Conservation (phyloP, 352 stramenopile species). For the Phytopythium boreale region DNA sequence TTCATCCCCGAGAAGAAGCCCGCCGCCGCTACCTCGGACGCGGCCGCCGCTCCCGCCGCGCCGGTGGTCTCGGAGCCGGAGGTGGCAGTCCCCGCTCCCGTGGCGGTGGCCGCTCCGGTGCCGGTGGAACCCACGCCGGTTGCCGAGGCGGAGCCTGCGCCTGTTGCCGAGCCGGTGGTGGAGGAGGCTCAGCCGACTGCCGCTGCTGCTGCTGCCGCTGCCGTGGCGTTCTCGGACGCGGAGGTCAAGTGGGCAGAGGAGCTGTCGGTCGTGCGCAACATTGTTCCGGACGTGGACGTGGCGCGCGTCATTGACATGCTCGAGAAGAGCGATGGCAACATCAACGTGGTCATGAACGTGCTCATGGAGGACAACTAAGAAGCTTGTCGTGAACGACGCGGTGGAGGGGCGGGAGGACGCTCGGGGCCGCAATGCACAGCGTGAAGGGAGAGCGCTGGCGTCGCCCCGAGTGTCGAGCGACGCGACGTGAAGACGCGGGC, state of each 20-base stretch:
- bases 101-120: conserved; percentile 18
- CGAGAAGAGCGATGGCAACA: conserved; percentile 77
- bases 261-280: conserved; percentile 67
- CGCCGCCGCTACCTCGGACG: conserved; percentile 11
- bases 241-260: conserved; percentile 78
- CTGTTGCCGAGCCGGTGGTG: not conserved
- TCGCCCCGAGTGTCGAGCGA: not conserved
- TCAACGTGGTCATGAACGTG: conserved; percentile 76
- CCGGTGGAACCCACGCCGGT: not conserved
- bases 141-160: not conserved
- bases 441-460: not conserved
- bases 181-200: not conserved
- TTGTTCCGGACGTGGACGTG: conserved; percentile 63
- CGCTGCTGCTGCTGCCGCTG: not conserved
- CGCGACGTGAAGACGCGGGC: not conserved
- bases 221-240: conserved; percentile 34
- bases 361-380: conserved; percentile 77
- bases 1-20: conserved; percentile 33
- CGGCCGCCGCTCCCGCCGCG: conserved; percentile 19
- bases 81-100: conserved; percentile 15
- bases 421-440: not conserved
- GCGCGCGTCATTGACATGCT: conserved; percentile 49
- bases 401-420: not conserved
- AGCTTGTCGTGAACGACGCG: too few species aligned
- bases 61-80: conserved; percentile 38